Evolutionary conservation across 768 basidiomycete genomes (phyloP).

Genomic region (Podaxis sp.): DNA sequence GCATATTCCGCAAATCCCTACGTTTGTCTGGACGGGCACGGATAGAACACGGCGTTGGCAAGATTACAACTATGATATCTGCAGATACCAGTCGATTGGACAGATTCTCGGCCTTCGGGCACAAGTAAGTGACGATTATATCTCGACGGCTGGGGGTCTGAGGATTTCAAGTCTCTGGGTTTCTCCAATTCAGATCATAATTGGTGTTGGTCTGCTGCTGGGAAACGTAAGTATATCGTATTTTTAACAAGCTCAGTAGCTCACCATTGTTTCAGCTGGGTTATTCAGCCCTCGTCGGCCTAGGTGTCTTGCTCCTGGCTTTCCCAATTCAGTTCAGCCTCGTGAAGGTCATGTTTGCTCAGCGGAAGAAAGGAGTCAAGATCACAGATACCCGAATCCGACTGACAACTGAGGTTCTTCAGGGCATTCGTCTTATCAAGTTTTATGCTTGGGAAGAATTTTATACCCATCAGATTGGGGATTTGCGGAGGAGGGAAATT

Average conservation of each 20-base stretch:
- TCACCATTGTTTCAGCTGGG: slow-evolving; percentile 44
- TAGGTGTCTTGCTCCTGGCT: slow-evolving; percentile 53
- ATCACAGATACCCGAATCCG: slow-evolving; percentile 69
- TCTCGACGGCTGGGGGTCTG: neutral
- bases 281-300: slow-evolving; percentile 67
- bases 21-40: slow-evolving; percentile 63
- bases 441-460: slow-evolving; percentile 60
- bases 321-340: slow-evolving; percentile 60
- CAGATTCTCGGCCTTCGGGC: slow-evolving; percentile 40
- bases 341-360: slow-evolving; percentile 50
- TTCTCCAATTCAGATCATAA: slow-evolving; percentile 59
- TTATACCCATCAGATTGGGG: slow-evolving; percentile 42
- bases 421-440: slow-evolving; percentile 68
- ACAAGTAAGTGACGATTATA: slow-evolving; percentile 33
- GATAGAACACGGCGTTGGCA: slow-evolving; percentile 57
- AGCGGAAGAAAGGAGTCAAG: slow-evolving; percentile 55
- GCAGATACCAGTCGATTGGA: slow-evolving; percentile 62
- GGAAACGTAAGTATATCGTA: slow-evolving; percentile 42
- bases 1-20: slow-evolving; percentile 65
- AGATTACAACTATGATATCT: slow-evolving; percentile 71
- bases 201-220: slow-evolving; percentile 63
- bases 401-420: slow-evolving; percentile 65
- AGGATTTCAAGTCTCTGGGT: slow-evolving; percentile 49
- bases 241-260: neutral
- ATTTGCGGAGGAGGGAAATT: slow-evolving; percentile 39